phyloP scores from a whole-genome alignment of 1,139 yeast species.

The Trichomonascaceae sp. region DNA sequence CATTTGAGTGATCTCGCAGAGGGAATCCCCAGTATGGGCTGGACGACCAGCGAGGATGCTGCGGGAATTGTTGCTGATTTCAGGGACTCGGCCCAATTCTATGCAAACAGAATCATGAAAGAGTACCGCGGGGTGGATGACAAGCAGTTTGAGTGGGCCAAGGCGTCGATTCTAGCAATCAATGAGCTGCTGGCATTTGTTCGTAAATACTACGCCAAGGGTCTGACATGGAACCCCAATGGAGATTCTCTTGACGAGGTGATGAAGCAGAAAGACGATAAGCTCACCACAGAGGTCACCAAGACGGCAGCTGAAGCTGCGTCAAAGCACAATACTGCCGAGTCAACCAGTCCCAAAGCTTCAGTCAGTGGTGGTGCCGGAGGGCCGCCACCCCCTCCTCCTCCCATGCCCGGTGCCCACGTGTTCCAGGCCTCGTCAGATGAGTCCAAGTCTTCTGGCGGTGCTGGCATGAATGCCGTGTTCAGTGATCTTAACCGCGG shows the following conservation, averaged over 20 bases:
- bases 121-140: slow-evolving; percentile 64
- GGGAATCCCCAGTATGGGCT: slow-evolving; percentile 81
- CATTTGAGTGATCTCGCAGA: slow-evolving; percentile 78
- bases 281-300: slow-evolving; percentile 21
- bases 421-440: slow-evolving; percentile 47
- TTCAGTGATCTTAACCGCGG: slow-evolving; percentile 89
- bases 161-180: slow-evolving; percentile 45
- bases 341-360: slow-evolving; percentile 40
- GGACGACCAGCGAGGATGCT: slow-evolving; percentile 71
- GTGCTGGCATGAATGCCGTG: slow-evolving; percentile 71
- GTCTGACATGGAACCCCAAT: slow-evolving; percentile 59
- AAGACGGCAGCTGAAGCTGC: slow-evolving; percentile 21
- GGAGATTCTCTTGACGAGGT: slow-evolving; percentile 37
- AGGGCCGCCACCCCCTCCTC: slow-evolving; percentile 40
- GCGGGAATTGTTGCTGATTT: slow-evolving; percentile 65
- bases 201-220: slow-evolving; percentile 67
- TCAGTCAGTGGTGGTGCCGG: slow-evolving; percentile 19
- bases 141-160: slow-evolving; percentile 70
- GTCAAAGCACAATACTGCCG: slow-evolving; percentile 31
- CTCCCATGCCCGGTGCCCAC: slow-evolving; percentile 72
- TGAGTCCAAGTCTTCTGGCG: slow-evolving; percentile 17
- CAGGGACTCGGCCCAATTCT: slow-evolving; percentile 85
- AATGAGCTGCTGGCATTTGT: slow-evolving; percentile 61
- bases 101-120: slow-evolving; percentile 82
- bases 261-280: slow-evolving; percentile 24